Evolutionary conservation across 108 stramenopile species (phyloP).

Genomic region (Cyclotella choctawhatcheeana): DNA sequence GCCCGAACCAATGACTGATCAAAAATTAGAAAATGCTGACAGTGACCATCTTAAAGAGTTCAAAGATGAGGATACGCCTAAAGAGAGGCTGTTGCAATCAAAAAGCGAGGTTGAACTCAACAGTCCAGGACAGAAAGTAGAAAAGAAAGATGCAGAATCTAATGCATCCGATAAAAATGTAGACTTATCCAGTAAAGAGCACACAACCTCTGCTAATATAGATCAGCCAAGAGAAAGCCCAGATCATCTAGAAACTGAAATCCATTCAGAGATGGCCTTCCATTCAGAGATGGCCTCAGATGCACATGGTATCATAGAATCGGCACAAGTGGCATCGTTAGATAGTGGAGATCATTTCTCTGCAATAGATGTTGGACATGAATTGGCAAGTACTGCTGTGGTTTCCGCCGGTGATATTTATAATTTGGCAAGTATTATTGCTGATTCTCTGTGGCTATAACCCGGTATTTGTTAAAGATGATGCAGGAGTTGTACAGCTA

Average conservation of each 20-base stretch:
- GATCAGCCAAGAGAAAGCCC: not conserved
- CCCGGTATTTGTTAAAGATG: not conserved
- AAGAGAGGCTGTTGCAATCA: not conserved
- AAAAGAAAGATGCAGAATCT: too few relatives aligned
- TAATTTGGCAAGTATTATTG: slow-evolving; percentile 4
- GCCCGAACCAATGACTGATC: not conserved
- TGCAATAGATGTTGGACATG: not conserved
- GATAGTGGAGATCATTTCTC: slow-evolving; percentile 1
- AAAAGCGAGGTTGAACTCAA: not conserved
- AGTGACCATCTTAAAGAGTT: too few relatives aligned
- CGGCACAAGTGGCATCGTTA: not conserved
- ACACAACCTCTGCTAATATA: not conserved
- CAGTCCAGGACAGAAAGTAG: too few relatives aligned
- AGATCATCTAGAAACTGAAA: not conserved
- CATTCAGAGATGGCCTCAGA: not conserved
- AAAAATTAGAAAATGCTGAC: not conserved
- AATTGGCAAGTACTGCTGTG: not conserved
- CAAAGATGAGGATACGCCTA: too few relatives aligned
- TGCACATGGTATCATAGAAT: not conserved
- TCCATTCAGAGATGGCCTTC: not conserved
- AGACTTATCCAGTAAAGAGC: not conserved
- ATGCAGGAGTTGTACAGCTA: too few relatives aligned
- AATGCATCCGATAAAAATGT: not conserved
- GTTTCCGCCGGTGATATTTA: not conserved
- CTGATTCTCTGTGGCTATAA: not conserved